Conservation (phyloP, 176 grass and related monocot genomes). For the Dactylis glomerata region DNA sequence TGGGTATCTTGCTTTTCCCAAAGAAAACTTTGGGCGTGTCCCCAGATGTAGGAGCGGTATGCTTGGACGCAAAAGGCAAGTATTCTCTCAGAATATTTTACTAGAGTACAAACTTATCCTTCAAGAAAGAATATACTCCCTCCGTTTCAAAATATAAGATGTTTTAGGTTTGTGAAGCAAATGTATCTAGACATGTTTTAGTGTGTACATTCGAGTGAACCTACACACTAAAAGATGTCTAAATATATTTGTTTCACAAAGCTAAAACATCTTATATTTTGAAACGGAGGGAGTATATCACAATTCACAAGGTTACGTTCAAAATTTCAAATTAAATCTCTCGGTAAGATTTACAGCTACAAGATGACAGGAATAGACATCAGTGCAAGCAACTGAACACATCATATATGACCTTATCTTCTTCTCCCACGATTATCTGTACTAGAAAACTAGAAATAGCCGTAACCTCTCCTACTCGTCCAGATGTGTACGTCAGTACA, state of each 20-base stretch:
- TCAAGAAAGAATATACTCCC: neutral
- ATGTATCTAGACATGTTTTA: too few relatives aligned
- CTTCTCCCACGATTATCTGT: neutral
- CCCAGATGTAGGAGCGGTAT: neutral
- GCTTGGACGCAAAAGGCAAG: neutral
- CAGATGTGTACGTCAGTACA: conserved; percentile 23
- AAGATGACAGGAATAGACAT: conserved; percentile 3
- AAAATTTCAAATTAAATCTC: neutral
- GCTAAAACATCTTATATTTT: too few relatives aligned
- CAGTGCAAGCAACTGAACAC: neutral
- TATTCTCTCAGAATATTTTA: neutral
- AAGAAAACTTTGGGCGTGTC: neutral
- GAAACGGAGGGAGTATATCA: too few relatives aligned
- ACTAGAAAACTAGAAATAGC: neutral
- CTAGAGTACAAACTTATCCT: neutral
- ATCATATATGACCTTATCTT: conserved; percentile 26
- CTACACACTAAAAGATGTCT: too few relatives aligned
- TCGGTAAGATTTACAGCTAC: conserved; percentile 13
- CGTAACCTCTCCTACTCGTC: neutral
- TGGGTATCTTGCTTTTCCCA: neutral
- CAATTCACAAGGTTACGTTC: neutral
- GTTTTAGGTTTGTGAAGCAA: too few relatives aligned
- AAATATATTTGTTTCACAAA: too few relatives aligned
- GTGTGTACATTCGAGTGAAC: too few relatives aligned
- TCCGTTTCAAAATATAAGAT: too few relatives aligned